Evolutionary conservation across 1,139 yeast genomes (phyloP), one percentile per base, ranked within the genome.

Genomic region (Yamadazyma trypodendri): DNA sequence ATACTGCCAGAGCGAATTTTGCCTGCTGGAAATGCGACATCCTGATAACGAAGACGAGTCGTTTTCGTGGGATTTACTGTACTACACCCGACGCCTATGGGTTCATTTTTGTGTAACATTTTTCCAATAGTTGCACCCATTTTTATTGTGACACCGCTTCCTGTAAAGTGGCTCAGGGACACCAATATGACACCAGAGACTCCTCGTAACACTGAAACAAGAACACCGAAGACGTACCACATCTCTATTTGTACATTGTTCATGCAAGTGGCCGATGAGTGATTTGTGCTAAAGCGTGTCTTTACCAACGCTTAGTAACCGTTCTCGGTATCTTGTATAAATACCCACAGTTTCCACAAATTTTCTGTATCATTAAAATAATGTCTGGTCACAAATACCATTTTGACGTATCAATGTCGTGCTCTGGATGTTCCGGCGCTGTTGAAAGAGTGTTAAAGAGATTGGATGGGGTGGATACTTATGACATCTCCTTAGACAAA

Each of bases 401-500:
- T 52, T 87, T 77, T 58, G 76, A 85, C 45, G 96, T 87, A 39
- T 64, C 80, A 35, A 87, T 88, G 96, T 54, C 84, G 43, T 88
- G 96, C 56, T 75, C 85, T 10, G 86, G 97, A 22, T 92, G 98
- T 64, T 84, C 95, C 14, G 79, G 76, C 41, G 97, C 98, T 9
- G 86, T 92, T 37, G 79, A 81, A 59, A 77, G 89, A 53, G 97
- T 81, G 0, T 74, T 92, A 41, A 73, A 70, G 38, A 79, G 75
- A 53, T 71, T 87, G 32, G 84, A 81, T 24, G 96, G 95, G 4
- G 94, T 90, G 35, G 72, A 81, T 31, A 67, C 74, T 28, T 70
- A 82, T 24, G 84, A 84, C 40, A 81, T 89, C 43, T 83, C 95
- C 3, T 72, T 92, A 36, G 94, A 84, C 39, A 66, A 78, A 25